Evolutionary conservation across 306 rosid genomes (phyloP), one percentile per base, ranked within the genome.

Genomic region (Trifolium pratense): DNA sequence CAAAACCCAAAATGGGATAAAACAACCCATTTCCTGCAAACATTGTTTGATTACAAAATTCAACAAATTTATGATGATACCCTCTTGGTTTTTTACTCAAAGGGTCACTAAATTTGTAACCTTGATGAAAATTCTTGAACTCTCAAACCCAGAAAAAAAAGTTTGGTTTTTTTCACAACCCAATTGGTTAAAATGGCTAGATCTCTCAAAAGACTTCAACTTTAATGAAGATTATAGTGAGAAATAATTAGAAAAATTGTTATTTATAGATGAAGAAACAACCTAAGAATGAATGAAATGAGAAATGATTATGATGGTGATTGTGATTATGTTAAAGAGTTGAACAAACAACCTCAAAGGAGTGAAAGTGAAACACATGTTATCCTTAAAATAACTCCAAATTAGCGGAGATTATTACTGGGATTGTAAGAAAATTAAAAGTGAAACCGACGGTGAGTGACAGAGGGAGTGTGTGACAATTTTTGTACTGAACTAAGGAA

Each of bases 1-100:
- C 95, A 34, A 94, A 86, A 26, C 96, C 97, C 68, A 94, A 45
- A 83, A 94, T 83, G 29, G 86, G 99, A 80, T 85, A 87, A 40
- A 84, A 83, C 56, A 88, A 70, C 14, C 93, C 91, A 81, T 86
- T 84, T 61, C 91, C 90, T 1, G 79, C 84, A 53, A 59, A 87
- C 95, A 88, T 91, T 21, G 69, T 63, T n/a, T 52, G 34, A 25
- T 14, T 21, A 62, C 46, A 52, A 75, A 84, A 84, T 65, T 87
- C 34, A 42, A 75, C 67, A 73, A 76, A 80, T 79, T n/a, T 6
- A 6, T 20, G 52, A n/a, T n/a, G n/a, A 57, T 20, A 81, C 83
- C 82, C 85, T 82, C 67, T 80, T 67, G 79, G 68, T 9, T 42
- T 66, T 74, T 73, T 16, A 18, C 53, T 60, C 75, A 51, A 34